These are phyloP conservation scores for Dentipellis fragilis DNA, from an alignment of 768 basidiomycete species.

Conservation along the genomic window DNA sequence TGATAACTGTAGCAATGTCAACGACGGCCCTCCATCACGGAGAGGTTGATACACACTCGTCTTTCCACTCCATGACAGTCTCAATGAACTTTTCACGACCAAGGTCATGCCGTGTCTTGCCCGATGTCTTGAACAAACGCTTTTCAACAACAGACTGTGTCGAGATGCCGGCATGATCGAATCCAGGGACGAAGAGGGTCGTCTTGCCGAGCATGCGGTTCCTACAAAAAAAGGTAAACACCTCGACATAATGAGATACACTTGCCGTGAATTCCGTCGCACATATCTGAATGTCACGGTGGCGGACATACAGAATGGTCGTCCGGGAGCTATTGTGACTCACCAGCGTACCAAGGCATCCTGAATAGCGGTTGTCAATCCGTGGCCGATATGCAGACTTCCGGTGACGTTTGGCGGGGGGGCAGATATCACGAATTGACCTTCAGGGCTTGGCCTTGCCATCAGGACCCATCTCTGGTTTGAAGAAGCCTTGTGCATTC, in stretches of 20 bases:
- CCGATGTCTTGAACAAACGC: conserved; percentile 72
- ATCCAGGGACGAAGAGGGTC: conserved; percentile 85
- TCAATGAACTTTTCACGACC: conserved; percentile 87
- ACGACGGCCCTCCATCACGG: conserved; percentile 1
- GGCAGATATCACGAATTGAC: conserved; percentile 42
- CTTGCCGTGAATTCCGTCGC: not conserved
- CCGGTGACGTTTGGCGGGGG: conserved; percentile 98
- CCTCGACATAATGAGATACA: not conserved
- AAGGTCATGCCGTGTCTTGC: conserved; percentile 85
- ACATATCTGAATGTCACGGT: no score
- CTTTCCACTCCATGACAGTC: conserved; percentile 94
- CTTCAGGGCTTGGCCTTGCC: conserved; percentile 26
- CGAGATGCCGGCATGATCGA: conserved; percentile 97
- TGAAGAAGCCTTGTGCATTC: conserved; percentile 84
- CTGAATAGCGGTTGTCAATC: conserved; percentile 83
- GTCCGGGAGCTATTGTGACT: conserved; percentile 16
- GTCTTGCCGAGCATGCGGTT: conserved; percentile 95
- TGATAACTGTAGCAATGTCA: conserved; percentile 57
- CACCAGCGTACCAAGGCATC: conserved; percentile 85
- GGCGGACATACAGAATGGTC: not conserved
- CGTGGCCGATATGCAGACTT: conserved; percentile 91
- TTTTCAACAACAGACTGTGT: conserved; percentile 98
- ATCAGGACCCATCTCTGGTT: conserved; percentile 52
- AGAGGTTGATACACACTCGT: conserved; percentile 52
- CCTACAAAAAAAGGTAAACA: conserved; percentile 30